A percentile compares a stretch with the other conserved stretches of the same genome.
Conservation (phyloP, 768 basidiomycete genomes). For the Russula compacta region DNA sequence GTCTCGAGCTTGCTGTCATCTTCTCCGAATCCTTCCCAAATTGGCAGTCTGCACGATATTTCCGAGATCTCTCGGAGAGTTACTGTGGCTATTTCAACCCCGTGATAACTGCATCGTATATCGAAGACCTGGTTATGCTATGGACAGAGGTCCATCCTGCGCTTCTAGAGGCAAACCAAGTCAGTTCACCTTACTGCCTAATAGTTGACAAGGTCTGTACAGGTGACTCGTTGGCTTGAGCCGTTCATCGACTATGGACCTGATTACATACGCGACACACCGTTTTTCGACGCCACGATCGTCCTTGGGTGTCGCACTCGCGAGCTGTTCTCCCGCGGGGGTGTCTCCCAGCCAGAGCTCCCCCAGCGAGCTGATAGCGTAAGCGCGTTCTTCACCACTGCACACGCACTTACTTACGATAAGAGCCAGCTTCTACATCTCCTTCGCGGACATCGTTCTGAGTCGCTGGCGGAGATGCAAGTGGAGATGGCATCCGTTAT, state of each 20-base stretch:
- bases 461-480: neutral
- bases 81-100: neutral
- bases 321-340: neutral
- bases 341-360: neutral
- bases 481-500: neutral
- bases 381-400: neutral
- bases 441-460: neutral
- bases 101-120: conserved; percentile 1
- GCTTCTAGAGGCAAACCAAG: neutral
- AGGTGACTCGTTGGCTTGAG: conserved; percentile 15
- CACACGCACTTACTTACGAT: neutral
- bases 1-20: neutral
- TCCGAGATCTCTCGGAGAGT: neutral
- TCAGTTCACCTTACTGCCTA: neutral
- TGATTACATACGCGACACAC: neutral
- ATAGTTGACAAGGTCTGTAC: neutral
- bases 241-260: conserved; percentile 12
- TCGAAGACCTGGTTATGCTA: neutral
- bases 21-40: neutral
- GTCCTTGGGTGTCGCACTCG: conserved; percentile 1
- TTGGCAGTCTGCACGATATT: neutral
- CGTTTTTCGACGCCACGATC: conserved; percentile 8
- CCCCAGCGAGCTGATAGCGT: neutral
- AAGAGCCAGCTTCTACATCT: neutral
- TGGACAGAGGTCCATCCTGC: conserved; percentile 2